Percentiles rank a stretch among this genome's conserved stretches.
Conservation (phyloP, 2,329 filamentous ascomycete species). For the Fusarium napiforme region DNA sequence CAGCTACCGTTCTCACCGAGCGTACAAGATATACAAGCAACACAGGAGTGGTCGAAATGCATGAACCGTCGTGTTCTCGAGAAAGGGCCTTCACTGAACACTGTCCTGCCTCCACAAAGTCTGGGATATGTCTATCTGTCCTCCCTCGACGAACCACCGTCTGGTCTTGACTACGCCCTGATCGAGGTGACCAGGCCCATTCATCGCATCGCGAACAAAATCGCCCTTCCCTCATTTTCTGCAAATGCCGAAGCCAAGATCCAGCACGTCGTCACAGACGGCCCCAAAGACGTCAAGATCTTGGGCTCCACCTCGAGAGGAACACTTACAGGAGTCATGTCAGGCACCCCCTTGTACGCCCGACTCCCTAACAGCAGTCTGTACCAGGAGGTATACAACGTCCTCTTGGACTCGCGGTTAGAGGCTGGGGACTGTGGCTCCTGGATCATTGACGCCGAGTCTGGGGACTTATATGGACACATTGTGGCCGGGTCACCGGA, state of each 20-base stretch:
- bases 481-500: background rate
- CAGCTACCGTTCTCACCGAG: background rate
- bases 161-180: background rate
- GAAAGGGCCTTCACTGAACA: background rate
- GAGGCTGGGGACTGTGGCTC: background rate
- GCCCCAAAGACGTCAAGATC: background rate
- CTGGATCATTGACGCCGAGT: background rate
- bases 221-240: background rate
- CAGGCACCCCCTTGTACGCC: background rate
- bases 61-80: background rate
- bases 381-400: background rate
- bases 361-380: background rate
- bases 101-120: background rate
- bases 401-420: background rate
- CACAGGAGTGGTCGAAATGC: background rate
- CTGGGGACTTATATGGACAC: background rate
- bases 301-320: background rate
- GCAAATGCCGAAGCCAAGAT: background rate
- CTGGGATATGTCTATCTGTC: background rate
- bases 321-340: background rate
- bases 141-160: background rate
- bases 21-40: background rate
- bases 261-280: background rate
- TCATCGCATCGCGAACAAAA: background rate
- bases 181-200: background rate